Evolutionary conservation across 2,329 filamentous ascomycete genomes (phyloP).

Genomic region (Alternaria gansuensis): DNA sequence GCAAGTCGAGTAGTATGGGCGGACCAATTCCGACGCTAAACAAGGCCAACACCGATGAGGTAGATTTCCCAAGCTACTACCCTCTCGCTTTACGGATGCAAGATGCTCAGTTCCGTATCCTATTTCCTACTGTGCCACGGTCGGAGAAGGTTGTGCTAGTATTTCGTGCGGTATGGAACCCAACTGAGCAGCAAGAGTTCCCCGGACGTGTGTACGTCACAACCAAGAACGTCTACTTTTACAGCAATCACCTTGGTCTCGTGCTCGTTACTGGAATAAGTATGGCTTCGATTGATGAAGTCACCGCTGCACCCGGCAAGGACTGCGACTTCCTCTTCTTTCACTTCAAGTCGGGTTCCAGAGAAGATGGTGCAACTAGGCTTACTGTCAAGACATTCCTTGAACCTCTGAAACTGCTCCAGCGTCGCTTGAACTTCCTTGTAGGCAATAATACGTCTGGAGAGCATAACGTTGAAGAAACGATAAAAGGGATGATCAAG

Average conservation of each 20-base stretch:
- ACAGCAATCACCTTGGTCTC: conserved; percentile 91
- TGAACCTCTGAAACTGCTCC: conserved; percentile 82
- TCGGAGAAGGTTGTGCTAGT: conserved; percentile 89
- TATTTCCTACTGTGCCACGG: conserved; percentile 82
- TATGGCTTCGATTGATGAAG: conserved; percentile 81
- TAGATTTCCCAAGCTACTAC: conserved; percentile 77
- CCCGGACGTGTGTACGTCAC: conserved; percentile 89
- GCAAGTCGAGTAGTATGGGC: conserved; percentile 67
- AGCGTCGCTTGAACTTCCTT: conserved; percentile 83
- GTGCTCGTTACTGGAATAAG: conserved; percentile 82
- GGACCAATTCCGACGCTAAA: conserved; percentile 36
- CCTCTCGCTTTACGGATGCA: conserved; percentile 83
- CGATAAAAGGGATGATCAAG: conserved; percentile 76
- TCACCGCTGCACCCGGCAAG: conserved; percentile 86
- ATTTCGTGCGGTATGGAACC: conserved; percentile 90
- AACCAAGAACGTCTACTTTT: conserved; percentile 89
- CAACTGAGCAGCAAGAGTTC: conserved; percentile 78
- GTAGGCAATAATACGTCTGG: conserved; percentile 81
- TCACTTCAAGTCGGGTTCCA: conserved; percentile 73
- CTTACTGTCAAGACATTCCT: conserved; percentile 93
- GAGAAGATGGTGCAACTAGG: conserved; percentile 71
- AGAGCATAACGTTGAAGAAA: conserved; percentile 73
- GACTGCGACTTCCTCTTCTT: conserved; percentile 94
- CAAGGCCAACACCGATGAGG: conserved; percentile 44
- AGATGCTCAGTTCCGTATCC: conserved; percentile 88